Base-by-base conservation (phyloP, 2,329 filamentous ascomycete species). In the Aschersonia sp. region DNA sequence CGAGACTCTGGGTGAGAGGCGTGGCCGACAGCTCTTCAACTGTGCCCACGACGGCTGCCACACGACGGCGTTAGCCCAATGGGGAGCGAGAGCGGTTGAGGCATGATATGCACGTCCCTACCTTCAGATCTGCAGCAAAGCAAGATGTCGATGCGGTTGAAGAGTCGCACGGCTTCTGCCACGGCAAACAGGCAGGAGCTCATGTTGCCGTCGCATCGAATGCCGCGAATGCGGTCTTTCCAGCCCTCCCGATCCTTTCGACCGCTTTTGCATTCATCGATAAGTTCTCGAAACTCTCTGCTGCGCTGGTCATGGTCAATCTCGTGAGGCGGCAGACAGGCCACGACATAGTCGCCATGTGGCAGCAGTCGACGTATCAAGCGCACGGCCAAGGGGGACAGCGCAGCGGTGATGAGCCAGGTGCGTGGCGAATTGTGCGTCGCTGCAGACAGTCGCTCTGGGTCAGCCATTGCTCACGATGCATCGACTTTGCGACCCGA, bases 311-410 rank as follows among this genome's bases (percentile, higher is more conserved):
- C 82, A 62, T 89, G 76, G 57, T 89, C 84, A 53, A 89, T 82
- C 64, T 92, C 86, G 45, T 76, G 70, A 4, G 87, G 83, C 44
- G 85, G 79, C 35, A 95, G 73, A 47, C 89, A 92, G 5, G 87
- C 84, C 44, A 90, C 83, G 44, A 94, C 84, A 61, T 84, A 89
- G 65, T 97, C 92, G 45, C 92, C 90, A 65, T 95, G 88, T n/a
- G 79, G 79, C 44, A 97, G 81, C 42, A 94, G 74, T 56, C 87
- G 78, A 47, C 84, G 80, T 47, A 87, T 84, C 49, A 95, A 74
- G 43, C 86, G 83, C 50, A 95, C 84, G 47, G 83, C 83, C 53
- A 95, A 76, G 10, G 90, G 87, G 37, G 87, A 90, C 50, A 90
- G 77, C 35, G 87, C 86, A 50, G 86, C 83, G 9, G 89, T 95